Base-by-base conservation (phyloP, 2,329 filamentous ascomycete genomes). In the Alternaria sp. region DNA sequence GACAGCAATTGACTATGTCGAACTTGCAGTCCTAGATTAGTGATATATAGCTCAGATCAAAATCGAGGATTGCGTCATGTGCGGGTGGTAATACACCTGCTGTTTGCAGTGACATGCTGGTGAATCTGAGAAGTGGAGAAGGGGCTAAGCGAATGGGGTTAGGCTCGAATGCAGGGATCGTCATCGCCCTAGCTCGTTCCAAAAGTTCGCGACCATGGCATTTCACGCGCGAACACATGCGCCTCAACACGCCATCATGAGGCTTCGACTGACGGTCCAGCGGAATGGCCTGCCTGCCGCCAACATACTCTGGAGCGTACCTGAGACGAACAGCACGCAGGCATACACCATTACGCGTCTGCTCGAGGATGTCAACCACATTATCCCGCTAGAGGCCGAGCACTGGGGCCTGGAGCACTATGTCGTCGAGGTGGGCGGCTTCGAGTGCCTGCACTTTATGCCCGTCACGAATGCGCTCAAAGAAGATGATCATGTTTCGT, bases 391-490 rank as follows among this genome's bases (percentile, higher is more conserved):
- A 0, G 94, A 97, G 81, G 89, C 90, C 60, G 85, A 86, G 44
- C 85, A 93, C 63, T 97, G 93, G 93, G 93, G 93, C 0, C 82
- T 97, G 4, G 94, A 97, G 74, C 93, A 97, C 77, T 98, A 98
- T 79, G 87, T 87, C 9, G 92, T 97, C 28, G 92, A 96, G 79
- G 85, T 97, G 4, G 83, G 80, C 18, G 89, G 87, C 49, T 97
- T 92, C 69, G 95, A 98, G 80, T 96, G 93, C 72, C 81, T 97
- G 60, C 95, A 97, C 81, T 98, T 93, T 73, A 90, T 93, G 76
- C 84, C 87, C 20, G 86, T 97, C 6, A 83, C 85, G 14, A 86
- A 86, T 47, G 83, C 96, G 10, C 83, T 97, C 61, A 91, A 92
- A 70, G 90, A 95, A 55, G 93, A 96, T 58, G 94, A 97, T 73